Conservation (phyloP, 768 basidiomycete genomes). For the Psilocybe subaeruginosa region DNA sequence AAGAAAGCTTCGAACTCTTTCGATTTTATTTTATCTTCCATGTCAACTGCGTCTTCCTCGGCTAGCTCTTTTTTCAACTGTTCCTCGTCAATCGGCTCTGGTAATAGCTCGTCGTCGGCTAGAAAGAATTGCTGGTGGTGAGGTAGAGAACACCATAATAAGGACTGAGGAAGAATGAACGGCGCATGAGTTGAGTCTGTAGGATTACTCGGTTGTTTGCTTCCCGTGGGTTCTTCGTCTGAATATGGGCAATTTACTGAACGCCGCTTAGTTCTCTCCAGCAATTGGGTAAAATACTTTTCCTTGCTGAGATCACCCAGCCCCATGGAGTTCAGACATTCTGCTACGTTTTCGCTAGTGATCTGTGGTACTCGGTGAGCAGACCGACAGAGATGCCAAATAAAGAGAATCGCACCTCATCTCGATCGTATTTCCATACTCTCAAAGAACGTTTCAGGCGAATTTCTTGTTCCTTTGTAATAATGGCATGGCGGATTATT, state of each 20-base stretch:
- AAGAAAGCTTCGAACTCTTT: conserved; percentile 44
- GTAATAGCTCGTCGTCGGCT: conserved; percentile 11
- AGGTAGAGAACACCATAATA: conserved; percentile 18
- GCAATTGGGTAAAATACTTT: conserved; percentile 37
- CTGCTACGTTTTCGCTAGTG: conserved; percentile 43
- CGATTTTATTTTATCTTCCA: conserved; percentile 24
- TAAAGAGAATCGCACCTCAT: conserved; percentile 34
- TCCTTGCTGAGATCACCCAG: conserved; percentile 37
- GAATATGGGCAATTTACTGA: background rate
- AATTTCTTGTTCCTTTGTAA: conserved; percentile 61
- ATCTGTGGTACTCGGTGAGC: conserved; percentile 36
- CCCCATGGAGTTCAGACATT: conserved; percentile 53
- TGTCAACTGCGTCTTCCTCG: conserved; percentile 22
- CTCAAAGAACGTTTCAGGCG: conserved; percentile 60
- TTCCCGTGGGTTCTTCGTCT: background rate
- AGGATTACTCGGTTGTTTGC: background rate
- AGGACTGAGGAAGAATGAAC: conserved; percentile 16
- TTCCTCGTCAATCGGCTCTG: conserved; percentile 36
- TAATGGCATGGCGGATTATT: conserved; percentile 52
- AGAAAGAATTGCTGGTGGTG: conserved; percentile 1
- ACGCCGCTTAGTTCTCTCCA: background rate
- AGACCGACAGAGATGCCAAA: background rate
- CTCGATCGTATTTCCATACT: conserved; percentile 55
- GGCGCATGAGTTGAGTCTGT: background rate
- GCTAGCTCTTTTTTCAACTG: conserved; percentile 26